Base-by-base conservation (phyloP, 805 yeast species). In the Clavispora carvajalis region DNA sequence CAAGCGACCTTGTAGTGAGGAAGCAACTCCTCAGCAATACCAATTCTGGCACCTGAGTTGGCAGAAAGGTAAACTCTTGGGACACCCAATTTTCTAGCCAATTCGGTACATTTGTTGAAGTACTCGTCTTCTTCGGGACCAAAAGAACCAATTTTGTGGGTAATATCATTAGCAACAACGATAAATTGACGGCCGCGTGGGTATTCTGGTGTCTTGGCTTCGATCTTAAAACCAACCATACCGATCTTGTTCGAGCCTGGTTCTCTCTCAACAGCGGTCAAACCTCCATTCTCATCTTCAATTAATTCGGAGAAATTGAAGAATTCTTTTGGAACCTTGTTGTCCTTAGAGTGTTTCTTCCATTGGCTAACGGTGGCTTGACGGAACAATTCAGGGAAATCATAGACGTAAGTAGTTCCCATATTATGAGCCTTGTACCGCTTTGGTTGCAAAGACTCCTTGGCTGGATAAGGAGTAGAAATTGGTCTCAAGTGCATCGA, bases 41-140 rank as follows among this genome's bases (percentile, higher is more conserved):
- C 99, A 49, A 93, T 86, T 73, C 99, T 82, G 35, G 99, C 99
- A 74, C 99, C 99, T 45, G 98, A 90, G 77, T 93, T 93, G 22
- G 99, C 99, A 54, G 97, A 87, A 53, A 93, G 73, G 68, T 93
- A 93, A 42, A 93, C 78, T 70, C 99, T 77, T 59, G 99, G 99
- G 53, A 93, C 81, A 45, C 99, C 99, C 50, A 82, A 75, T 59
- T 78, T 73, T 69, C 96, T 79, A 24, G 98, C 96, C 52, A 82
- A 76, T 58, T 89, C 95, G 25, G 99, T 93, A 49, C 90, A 95
- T 60, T 83, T 81, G 73, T 86, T 79, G 76, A 93, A 93, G 73
- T 82, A 93, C 41, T 71, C 74, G 68, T 93, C 99, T 69, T 93
- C 99, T 55, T 77, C 82, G 18, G 99, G 99, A 56, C 99, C 99